Percentiles rank a stretch among this genome's conserved stretches.
These are phyloP conservation scores for Berkeleyomyces basicola DNA, from an alignment of 2,329 filamentous ascomycete genomes.

Conservation along the genomic window DNA sequence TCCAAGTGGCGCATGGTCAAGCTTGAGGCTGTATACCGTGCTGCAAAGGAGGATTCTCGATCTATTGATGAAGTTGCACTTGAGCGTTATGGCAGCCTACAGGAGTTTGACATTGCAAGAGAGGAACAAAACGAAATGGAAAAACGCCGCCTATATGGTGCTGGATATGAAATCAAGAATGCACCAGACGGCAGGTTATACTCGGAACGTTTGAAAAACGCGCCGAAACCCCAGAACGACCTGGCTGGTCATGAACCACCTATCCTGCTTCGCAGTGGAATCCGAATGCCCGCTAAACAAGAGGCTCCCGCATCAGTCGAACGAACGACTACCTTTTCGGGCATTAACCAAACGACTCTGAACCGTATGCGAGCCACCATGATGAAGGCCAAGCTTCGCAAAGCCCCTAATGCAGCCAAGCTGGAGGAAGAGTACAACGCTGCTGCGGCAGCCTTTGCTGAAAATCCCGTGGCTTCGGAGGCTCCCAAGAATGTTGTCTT, in stretches of 20 bases:
- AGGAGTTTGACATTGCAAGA: constrained; percentile 77
- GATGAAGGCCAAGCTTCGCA: constrained; percentile 85
- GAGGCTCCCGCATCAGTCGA: constrained; percentile 14
- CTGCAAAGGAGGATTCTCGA: constrained; percentile 57
- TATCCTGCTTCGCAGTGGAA: constrained; percentile 7
- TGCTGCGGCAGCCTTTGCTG: constrained; percentile 44
- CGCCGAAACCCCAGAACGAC: neutral
- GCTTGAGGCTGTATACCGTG: constrained; percentile 67
- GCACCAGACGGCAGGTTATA: constrained; percentile 80
- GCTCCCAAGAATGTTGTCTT: constrained; percentile 53
- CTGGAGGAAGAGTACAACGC: constrained; percentile 74
- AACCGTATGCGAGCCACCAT: constrained; percentile 86
- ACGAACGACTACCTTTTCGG: constrained; percentile 22
- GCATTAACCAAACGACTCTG: constrained; percentile 57
- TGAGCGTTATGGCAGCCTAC: constrained; percentile 64
- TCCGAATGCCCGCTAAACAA: constrained; percentile 2
- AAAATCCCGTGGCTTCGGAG: constrained; percentile 29
- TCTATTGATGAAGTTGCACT: constrained; percentile 66
- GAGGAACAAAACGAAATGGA: constrained; percentile 91
- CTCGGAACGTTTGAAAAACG: constrained; percentile 48
- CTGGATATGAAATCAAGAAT: constrained; percentile 68
- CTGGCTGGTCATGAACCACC: neutral
- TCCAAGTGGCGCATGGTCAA: constrained; percentile 96
- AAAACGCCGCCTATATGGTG: constrained; percentile 63
- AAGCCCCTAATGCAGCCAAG: constrained; percentile 54